Evolutionary conservation across 1,284 basidiomycete species (phyloP), one percentile per base, ranked within the genome.

Genomic region (Entoloma clypeatum): DNA sequence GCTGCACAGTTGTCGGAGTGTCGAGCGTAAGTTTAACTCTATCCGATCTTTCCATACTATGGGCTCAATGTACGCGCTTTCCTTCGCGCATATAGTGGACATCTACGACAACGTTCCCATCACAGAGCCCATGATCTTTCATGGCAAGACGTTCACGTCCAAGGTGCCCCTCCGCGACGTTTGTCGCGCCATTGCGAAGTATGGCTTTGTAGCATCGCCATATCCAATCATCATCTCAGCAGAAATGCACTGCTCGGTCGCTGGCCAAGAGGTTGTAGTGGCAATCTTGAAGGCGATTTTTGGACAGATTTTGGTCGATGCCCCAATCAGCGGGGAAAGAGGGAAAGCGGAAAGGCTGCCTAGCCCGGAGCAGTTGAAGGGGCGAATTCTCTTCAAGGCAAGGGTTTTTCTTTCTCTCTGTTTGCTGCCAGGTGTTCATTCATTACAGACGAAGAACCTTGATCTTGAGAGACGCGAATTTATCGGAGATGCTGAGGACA

Each of bases 181-280:
- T 23, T 90, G 92, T 58, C 70, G 79, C 35, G 92, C 92, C 0
- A 89, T 98, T 57, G 75, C 77, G 21, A 90, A 92, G 60, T 98
- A 98, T 56, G 94, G 90, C 0, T 98, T 99, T 57, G 83, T 92
- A 29, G 77, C 87, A 0, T 95, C 92, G 2, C 88, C 91, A 0
- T 97, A 93, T 58, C 95, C 95, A 0, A 74, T 99, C 57, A 86
- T 98, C 59, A 84, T 99, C 46, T 95, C 91, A 16, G 86, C 94
- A 11, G 95, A 99, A 65, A 79, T 96, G 2, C 94, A 97, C 56
- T 95, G 91, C 61, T 75, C 79, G 0, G 51, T 92, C 1, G 64
- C 72, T 9, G 91, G 95, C 58, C 95, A 98, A 62, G 87, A 86
- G 29, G 75, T 76, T 57, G 75, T 98, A 11, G 92, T 82, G 0